Conservation (phyloP, 1,284 basidiomycete genomes). For the Boletus semigastroideus region DNA sequence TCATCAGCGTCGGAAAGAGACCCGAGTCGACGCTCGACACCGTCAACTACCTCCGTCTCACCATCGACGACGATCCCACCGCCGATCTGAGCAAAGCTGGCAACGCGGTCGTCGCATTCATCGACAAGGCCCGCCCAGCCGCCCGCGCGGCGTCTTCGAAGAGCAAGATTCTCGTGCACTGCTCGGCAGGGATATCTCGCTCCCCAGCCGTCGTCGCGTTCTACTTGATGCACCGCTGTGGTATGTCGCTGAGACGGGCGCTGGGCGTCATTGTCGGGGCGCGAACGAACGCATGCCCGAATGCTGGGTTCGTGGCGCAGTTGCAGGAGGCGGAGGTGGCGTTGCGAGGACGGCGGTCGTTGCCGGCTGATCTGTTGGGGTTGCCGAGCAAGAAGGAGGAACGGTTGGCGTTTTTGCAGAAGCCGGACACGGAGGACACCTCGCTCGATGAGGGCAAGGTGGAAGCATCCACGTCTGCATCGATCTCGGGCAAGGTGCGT, state of each 20-base stretch:
- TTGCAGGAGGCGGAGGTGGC: neutral
- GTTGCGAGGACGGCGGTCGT: neutral
- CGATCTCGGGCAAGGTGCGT: neutral
- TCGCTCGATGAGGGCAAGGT: too few relatives aligned
- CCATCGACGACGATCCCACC: constrained; percentile 13
- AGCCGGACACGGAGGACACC: neutral
- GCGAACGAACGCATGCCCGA: constrained; percentile 9
- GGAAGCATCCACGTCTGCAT: neutral
- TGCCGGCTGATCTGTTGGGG: neutral
- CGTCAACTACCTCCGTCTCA: constrained; percentile 12
- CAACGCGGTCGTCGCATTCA: constrained; percentile 1
- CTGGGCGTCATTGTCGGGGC: constrained; percentile 4
- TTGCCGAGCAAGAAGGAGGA: constrained; percentile 11
- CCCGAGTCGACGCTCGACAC: neutral
- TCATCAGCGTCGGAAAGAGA: constrained; percentile 16
- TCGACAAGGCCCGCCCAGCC: constrained; percentile 1
- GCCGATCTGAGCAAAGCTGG: constrained; percentile 6
- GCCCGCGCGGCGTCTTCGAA: neutral
- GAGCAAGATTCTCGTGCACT: constrained; percentile 12
- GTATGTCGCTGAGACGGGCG: constrained; percentile 9
- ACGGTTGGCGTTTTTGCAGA: constrained; percentile 4
- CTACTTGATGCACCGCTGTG: constrained; percentile 7
- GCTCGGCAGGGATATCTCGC: constrained; percentile 14
- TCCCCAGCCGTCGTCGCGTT: constrained; percentile 9
- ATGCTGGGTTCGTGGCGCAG: constrained; percentile 9